Base-by-base conservation (phyloP, 495 filamentous ascomycete genomes). In the Neurospora sp. region DNA sequence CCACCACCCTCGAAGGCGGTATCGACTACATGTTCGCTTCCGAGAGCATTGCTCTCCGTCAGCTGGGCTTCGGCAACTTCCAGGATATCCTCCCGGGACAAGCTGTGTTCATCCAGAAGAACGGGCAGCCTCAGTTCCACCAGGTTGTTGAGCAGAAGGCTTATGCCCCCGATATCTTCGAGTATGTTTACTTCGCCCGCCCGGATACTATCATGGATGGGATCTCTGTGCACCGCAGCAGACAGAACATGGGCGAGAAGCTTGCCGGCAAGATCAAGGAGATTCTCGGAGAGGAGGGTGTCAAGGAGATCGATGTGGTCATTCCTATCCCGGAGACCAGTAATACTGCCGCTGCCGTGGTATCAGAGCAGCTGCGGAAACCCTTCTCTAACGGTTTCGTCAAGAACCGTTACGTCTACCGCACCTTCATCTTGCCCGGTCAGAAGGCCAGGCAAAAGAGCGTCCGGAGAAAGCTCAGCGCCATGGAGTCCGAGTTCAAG, bases 1-100 rank as follows among this genome's bases (percentile, higher is more conserved):
- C 91, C 0, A 77, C 80, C 22, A 88, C 83, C 9, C 78, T 90
- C n/a, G 84, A 86, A 70, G 86, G 88, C 0, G 91, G 91, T 27
- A 92, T 79, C 70, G 96, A 98, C 82, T 99, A 98, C 83, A 96
- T 98, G 92, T 90, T 99, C 85, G 93, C 96, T 0, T 97, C 94
- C n/a, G 96, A 99, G 82, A 96, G 92, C 40, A 92, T 98, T 73
- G 96, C 96, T 69, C 84, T 99, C 53, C 88, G 90, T 71, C 94
- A 97, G 77, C 89, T 96, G 40, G 95, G 93, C 22, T 98, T 97
- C 85, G 83, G 81, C 31, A 86, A 94, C 79, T 92, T 97, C 75
- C 81, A 85, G 44, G 94, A 98, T 79, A 94, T 98, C 73, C 82
- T 91, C 41, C 96, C 96, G 4, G 96, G 96, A 44, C 89, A 98